A percentile compares a stretch with the other conserved stretches of the same genome.
Evolutionary conservation across 164 flowering plant species (phyloP).

Genomic region (Nelumbo lutea): DNA sequence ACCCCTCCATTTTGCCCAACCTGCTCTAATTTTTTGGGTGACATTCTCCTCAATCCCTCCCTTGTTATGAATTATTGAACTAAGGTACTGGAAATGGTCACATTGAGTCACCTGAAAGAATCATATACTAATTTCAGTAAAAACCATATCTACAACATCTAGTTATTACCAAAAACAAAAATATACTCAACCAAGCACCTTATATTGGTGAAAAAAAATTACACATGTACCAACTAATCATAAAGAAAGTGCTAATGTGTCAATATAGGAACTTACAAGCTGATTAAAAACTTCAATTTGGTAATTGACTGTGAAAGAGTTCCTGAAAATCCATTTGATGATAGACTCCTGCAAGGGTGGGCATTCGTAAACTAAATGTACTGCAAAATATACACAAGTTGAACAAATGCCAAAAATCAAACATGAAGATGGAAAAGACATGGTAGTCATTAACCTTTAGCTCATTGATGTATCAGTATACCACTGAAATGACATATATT

Average conservation of each 20-base stretch:
- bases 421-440: background rate
- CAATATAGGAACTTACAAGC: slow-evolving; percentile 50
- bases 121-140: no score
- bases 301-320: slow-evolving; percentile 67
- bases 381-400: slow-evolving; percentile 14
- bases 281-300: slow-evolving; percentile 55
- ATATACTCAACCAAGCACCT: background rate
- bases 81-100: no score
- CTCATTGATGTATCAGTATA: slow-evolving; percentile 1
- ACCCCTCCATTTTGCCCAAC: no score
- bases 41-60: no score
- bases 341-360: slow-evolving; percentile 59
- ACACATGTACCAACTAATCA: background rate
- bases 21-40: no score
- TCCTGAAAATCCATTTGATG: slow-evolving; percentile 75
- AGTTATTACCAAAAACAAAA: background rate
- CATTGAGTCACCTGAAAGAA: no score
- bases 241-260: background rate
- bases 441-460: background rate
- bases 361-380: slow-evolving; percentile 17
- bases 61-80: no score
- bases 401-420: slow-evolving; percentile 6
- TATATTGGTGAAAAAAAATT: background rate
- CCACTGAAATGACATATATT: background rate
- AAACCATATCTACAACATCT: background rate